Conservation (phyloP, 2,329 filamentous ascomycete species). For the Curvularia spicifera region DNA sequence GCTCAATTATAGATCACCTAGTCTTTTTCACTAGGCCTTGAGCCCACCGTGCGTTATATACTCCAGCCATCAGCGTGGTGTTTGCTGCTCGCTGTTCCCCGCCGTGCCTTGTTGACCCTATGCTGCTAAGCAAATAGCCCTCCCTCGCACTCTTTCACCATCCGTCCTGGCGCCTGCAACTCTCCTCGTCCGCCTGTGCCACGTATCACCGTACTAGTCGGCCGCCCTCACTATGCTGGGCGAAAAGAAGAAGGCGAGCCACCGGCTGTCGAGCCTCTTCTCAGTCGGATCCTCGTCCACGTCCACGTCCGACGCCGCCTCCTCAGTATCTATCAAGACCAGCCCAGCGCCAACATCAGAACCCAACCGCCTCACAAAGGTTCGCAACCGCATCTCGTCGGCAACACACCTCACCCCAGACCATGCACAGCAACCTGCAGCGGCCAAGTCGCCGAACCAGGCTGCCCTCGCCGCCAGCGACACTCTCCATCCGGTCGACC, state of each 20-base stretch:
- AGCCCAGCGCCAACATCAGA: slow-evolving; percentile 36
- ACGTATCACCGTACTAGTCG: background rate
- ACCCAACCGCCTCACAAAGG: slow-evolving; percentile 40
- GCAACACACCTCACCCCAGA: slow-evolving; percentile 41
- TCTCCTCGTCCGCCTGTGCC: background rate
- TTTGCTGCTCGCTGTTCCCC: slow-evolving; percentile 27
- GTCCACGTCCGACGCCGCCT: slow-evolving; percentile 16
- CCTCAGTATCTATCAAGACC: slow-evolving; percentile 13
- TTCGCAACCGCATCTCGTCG: slow-evolving; percentile 43
- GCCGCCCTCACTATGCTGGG: slow-evolving; percentile 26
- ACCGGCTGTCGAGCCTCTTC: slow-evolving; percentile 46
- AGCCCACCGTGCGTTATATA: slow-evolving; percentile 16
- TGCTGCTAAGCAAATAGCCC: slow-evolving; percentile 19
- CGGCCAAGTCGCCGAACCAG: slow-evolving; percentile 21
- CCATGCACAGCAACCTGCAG: slow-evolving; percentile 35
- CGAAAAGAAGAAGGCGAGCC: slow-evolving; percentile 43
- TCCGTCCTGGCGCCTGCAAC: slow-evolving; percentile 1
- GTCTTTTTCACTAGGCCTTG: slow-evolving; percentile 24
- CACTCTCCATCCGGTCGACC: slow-evolving; percentile 38
- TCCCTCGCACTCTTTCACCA: slow-evolving; percentile 6
- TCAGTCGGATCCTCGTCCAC: slow-evolving; percentile 32
- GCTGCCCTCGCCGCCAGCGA: slow-evolving; percentile 27
- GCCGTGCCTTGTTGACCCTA: slow-evolving; percentile 17
- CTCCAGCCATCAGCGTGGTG: slow-evolving; percentile 21
- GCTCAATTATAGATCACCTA: slow-evolving; percentile 37